These are phyloP conservation scores for Penicillium sclerotiorum DNA, from an alignment of 2,329 filamentous ascomycete genomes.

Conservation along the genomic window DNA sequence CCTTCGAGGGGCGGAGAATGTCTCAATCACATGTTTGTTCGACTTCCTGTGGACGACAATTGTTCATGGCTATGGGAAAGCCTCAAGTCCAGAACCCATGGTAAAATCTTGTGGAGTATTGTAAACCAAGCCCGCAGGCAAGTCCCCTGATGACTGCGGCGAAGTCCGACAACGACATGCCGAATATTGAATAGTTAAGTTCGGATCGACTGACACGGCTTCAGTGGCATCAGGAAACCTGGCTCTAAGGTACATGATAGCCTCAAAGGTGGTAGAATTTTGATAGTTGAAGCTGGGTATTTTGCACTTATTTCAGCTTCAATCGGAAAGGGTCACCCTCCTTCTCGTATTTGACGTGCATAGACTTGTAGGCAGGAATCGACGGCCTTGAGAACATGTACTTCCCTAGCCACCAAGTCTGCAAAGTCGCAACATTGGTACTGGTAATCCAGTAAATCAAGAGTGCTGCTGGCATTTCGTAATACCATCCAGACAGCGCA, in stretches of 20 bases:
- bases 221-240: not conserved
- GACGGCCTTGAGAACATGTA: constrained; percentile 40
- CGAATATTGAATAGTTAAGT: too few relatives aligned
- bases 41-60: too few relatives aligned
- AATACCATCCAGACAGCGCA: constrained; percentile 33
- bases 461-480: constrained; percentile 48
- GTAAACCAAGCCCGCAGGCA: too few relatives aligned
- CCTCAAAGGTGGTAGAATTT: too few relatives aligned
- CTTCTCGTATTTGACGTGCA: not conserved
- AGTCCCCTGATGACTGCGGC: too few relatives aligned
- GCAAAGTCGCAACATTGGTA: constrained; percentile 44
- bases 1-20: too few relatives aligned
- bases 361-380: constrained; percentile 17
- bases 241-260: not conserved
- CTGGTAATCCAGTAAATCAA: constrained; percentile 56
- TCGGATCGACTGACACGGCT: not conserved
- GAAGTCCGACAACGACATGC: too few relatives aligned
- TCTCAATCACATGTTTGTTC: too few relatives aligned
- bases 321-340: constrained; percentile 7
- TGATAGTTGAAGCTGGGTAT: too few relatives aligned
- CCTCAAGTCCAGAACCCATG: too few relatives aligned
- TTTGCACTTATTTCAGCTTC: not conserved
- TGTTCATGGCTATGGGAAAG: too few relatives aligned
- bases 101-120: too few relatives aligned
- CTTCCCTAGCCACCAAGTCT: constrained; percentile 43